Base-by-base conservation (phyloP, 108 stramenopile species). In the Nitzschia palea region DNA sequence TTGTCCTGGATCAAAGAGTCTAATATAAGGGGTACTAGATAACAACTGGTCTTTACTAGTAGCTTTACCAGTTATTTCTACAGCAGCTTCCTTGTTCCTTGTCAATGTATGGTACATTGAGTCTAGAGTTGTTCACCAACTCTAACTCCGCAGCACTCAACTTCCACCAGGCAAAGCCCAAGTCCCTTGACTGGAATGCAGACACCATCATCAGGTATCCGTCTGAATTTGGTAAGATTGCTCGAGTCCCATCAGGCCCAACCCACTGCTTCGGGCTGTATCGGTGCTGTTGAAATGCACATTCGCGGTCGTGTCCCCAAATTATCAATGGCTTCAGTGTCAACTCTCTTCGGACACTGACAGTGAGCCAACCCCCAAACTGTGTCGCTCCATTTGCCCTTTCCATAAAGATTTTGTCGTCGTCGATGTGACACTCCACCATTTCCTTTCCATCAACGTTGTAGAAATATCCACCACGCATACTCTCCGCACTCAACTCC, bases 1-100 rank as follows among this genome's bases (percentile, higher is more conserved):
- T 23, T 29, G 9, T 25, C 66, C 54, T 26, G 23, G 23, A 17
- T 55, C 25, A 55, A 67, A 55, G 5, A 25, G 6, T 26, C 17
- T 33, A 25, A 54, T 34, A 55, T 55, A 67, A 36, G 66, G 66
- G 4, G 52, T 36, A 6, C 22, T 37, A 6, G 17, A 18, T 8
- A 51, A 28, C n/a, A n/a, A n/a, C 4, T 6, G 40, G 4, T 43
- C 15, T 27, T 61, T 10, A 20, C 18, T 20, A 42, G 40, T 42
- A 14, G 40, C 12, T n/a, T n/a, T n/a, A 20, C 23, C 23, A 14
- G 4, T 17, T 42, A 43, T 25, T 5, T 61, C 37, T 4, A 42
- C 6, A 14, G 59, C 59, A 42, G 59, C 59, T 42, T 61, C 40
- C 59, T 61, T 42, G 25, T 61, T 37, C 59, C n/a, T n/a, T n/a